phyloP scores from a whole-genome alignment of 306 rosid species.

The Mimosa bimucronata region DNA sequence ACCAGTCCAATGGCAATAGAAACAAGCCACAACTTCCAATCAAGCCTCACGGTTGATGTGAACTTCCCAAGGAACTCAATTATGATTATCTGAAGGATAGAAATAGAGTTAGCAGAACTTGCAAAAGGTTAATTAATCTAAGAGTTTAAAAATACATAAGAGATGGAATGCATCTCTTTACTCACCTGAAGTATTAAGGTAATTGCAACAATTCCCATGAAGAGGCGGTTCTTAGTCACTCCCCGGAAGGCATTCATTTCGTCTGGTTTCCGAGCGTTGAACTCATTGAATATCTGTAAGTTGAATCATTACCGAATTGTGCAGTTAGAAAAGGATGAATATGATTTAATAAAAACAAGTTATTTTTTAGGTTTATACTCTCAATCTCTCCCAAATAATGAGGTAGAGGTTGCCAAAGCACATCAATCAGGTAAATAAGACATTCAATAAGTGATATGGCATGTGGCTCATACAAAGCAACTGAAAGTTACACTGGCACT shows the following conservation, averaged over 20 bases:
- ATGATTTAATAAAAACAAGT: neutral
- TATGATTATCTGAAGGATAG: constrained; percentile 66
- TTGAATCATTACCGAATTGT: constrained; percentile 28
- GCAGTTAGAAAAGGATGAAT: constrained; percentile 10
- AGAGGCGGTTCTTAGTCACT: constrained; percentile 76
- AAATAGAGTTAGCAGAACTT: constrained; percentile 24
- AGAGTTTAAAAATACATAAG: neutral
- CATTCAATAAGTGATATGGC: constrained; percentile 26
- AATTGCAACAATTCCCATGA: constrained; percentile 67
- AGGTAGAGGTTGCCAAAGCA: neutral
- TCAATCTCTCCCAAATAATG: neutral
- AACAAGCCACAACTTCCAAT: constrained; percentile 67
- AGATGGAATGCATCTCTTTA: constrained; percentile 17
- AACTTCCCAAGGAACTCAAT: constrained; percentile 85
- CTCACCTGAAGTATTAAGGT: constrained; percentile 83
- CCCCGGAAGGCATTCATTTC: constrained; percentile 80
- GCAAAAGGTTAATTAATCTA: constrained; percentile 4
- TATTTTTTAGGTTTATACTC: neutral
- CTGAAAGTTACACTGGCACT: neutral
- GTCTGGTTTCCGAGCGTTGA: constrained; percentile 94
- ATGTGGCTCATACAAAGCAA: constrained; percentile 23
- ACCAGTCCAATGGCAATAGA: constrained; percentile 58
- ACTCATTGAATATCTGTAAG: constrained; percentile 84
- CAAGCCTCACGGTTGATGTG: constrained; percentile 64
- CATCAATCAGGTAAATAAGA: neutral